Evolutionary conservation across 495 filamentous ascomycete genomes (phyloP).

Genomic region (Penicillium bovifimosum): DNA sequence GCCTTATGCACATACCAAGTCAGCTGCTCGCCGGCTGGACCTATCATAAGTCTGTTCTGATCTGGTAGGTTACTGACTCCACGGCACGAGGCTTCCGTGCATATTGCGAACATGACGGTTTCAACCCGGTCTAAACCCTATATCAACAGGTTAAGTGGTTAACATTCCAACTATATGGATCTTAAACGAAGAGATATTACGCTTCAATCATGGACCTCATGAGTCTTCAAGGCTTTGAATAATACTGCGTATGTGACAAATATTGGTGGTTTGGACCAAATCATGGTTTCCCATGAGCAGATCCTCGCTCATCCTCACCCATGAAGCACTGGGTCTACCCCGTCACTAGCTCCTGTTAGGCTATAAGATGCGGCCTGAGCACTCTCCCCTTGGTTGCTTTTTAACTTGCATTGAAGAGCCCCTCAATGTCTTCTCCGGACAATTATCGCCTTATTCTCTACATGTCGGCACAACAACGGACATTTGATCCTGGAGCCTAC

Average conservation of each 20-base stretch:
- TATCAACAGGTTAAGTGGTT: background rate
- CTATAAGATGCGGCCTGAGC: conserved; percentile 24
- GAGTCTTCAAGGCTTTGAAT: background rate
- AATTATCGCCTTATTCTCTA: conserved; percentile 3
- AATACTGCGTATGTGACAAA: background rate
- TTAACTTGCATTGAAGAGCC: conserved; percentile 6
- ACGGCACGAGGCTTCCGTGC: conserved; percentile 13
- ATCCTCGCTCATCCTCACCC: conserved; percentile 1
- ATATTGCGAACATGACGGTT: conserved; percentile 19
- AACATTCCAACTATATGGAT: background rate
- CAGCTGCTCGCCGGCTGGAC: conserved; percentile 25
- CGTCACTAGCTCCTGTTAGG: conserved; percentile 11
- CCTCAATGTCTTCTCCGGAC: conserved; percentile 11
- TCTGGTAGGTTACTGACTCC: conserved; percentile 5
- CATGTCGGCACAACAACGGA: conserved; percentile 13
- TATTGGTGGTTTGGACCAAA: background rate
- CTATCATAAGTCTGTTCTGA: background rate
- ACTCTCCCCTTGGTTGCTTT: conserved; percentile 3
- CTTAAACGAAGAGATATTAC: background rate
- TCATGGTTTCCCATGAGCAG: background rate
- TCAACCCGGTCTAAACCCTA: background rate
- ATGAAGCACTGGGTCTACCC: conserved; percentile 12
- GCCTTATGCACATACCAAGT: conserved; percentile 9
- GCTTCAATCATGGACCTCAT: background rate
- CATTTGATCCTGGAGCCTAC: background rate